Base-by-base conservation (phyloP, 371 early-diverging fungal genomes). In the Apophysomyces ossiformis region DNA sequence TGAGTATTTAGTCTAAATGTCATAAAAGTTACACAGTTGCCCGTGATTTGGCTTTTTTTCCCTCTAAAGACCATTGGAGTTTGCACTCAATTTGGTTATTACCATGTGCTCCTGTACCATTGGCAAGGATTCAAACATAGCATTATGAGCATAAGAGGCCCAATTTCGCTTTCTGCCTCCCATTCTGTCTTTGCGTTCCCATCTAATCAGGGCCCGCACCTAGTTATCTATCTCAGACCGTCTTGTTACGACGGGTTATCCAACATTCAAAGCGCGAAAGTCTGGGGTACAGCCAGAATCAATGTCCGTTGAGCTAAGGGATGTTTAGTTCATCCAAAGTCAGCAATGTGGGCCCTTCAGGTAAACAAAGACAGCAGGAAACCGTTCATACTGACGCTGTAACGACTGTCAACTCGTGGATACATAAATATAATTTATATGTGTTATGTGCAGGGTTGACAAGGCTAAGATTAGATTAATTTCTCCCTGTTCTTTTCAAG, bases 271-370 rank as follows among this genome's bases (percentile, higher is more conserved):
- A 50, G 54, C 21, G 21, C 21, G 21, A 50, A 16, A 11, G 54
- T 21, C 54, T 21, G 21, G 54, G 21, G 54, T 50, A 18, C 16
- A 50, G 16, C 5, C 21, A 50, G 54, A 50, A 50, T 50, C 54
- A 50, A 50, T 4, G 54, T 50, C 21, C 54, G 54, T 4, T 47
- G 4, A 5, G 8, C 7, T 11, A 7, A 5, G 21, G 8, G 11
- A 16, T 7, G 13, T 18, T 13, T 26, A 26, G 18, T 47, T n/a
- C 13, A 13, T 47, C 13, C n/a, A 47, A 47, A 47, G 47, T 47
- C 47, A 47, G 47, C 47, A 47, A n/a, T 47, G 47, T 18, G 47
- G 47, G 47, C 7, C 47, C 21, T 18, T n/a, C 43, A 26, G 41
- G 41, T 13, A 4, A 41, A 41, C 13, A 41, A 5, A 41, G 41